Conservation (phyloP, 345 rosid species). For the Corchorus olitorius region DNA sequence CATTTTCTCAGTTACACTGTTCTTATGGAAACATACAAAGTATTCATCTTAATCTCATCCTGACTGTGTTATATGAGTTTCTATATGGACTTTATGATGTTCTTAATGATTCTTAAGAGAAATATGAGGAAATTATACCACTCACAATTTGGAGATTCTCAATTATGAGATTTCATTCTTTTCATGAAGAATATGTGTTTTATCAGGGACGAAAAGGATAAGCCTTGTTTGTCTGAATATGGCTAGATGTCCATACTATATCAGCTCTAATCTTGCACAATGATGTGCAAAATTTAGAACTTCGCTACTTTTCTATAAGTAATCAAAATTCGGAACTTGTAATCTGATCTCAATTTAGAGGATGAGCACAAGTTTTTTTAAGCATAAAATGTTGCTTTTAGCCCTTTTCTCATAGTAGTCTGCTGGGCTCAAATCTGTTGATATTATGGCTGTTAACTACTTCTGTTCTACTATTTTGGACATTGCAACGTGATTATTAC, state of each 20-base stretch:
- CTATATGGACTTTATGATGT: not conserved
- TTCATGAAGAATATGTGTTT: not conserved
- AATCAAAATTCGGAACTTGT: not conserved
- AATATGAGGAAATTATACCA: not conserved
- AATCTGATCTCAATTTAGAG: not conserved
- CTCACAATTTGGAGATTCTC: not conserved
- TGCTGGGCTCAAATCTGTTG: not conserved
- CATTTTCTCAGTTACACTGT: not conserved
- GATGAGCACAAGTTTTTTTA: not conserved
- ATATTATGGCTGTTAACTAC: not conserved
- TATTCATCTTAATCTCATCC: not conserved
- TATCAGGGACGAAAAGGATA: not conserved
- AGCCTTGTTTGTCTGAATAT: not conserved
- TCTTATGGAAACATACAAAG: not conserved
- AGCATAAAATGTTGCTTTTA: slow-evolving; percentile 3
- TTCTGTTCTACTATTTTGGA: not conserved
- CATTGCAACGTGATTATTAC: not conserved
- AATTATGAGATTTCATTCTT: not conserved
- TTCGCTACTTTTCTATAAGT: not conserved
- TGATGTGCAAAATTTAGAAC: not conserved
- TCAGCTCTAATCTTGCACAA: not conserved
- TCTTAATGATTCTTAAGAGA: not conserved
- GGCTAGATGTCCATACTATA: not conserved
- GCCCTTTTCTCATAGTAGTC: not conserved
- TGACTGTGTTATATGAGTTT: not conserved